phyloP scores from a whole-genome alignment of 768 basidiomycete genomes.

The Fistulinella prunicolor region DNA sequence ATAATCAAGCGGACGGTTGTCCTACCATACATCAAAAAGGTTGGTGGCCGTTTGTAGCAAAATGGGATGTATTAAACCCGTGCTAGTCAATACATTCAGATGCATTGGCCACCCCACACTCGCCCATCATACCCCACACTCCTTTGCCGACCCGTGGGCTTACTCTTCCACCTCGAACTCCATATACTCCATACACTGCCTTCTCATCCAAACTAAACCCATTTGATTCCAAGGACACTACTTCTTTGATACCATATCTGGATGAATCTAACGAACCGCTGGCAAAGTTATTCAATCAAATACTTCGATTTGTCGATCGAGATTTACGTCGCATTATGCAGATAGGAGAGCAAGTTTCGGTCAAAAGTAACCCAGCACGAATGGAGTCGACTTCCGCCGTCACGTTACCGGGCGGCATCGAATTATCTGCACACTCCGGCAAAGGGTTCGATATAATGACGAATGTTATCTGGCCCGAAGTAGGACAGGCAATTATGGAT shows the following conservation, averaged over 20 bases:
- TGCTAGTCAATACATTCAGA: slow-evolving; percentile 70
- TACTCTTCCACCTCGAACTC: slow-evolving; percentile 49
- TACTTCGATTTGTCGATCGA: slow-evolving; percentile 77
- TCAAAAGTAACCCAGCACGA: slow-evolving; percentile 41
- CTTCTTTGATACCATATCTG: slow-evolving; percentile 48
- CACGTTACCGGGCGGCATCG: slow-evolving; percentile 1
- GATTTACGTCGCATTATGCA: slow-evolving; percentile 75
- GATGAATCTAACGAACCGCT: slow-evolving; percentile 69
- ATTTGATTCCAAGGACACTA: slow-evolving; percentile 30
- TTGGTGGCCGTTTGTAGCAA: slow-evolving; percentile 25
- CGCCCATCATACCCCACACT: slow-evolving; percentile 75
- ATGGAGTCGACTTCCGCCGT: slow-evolving; percentile 6
- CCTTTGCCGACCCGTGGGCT: slow-evolving; percentile 43
- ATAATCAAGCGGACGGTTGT: slow-evolving; percentile 72
- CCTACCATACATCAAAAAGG: slow-evolving; percentile 75
- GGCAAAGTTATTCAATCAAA: slow-evolving; percentile 73
- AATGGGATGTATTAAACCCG: neutral
- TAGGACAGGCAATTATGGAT: slow-evolving; percentile 75
- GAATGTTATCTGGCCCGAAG: slow-evolving; percentile 86
- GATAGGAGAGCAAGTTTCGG: slow-evolving; percentile 63
- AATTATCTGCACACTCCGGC: slow-evolving; percentile 2
- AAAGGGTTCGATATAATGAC: slow-evolving; percentile 80
- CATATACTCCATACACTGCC: slow-evolving; percentile 52
- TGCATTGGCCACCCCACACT: slow-evolving; percentile 63
- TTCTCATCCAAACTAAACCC: slow-evolving; percentile 42